Base-by-base conservation (phyloP, 768 basidiomycete species). In the Russula emetica region DNA sequence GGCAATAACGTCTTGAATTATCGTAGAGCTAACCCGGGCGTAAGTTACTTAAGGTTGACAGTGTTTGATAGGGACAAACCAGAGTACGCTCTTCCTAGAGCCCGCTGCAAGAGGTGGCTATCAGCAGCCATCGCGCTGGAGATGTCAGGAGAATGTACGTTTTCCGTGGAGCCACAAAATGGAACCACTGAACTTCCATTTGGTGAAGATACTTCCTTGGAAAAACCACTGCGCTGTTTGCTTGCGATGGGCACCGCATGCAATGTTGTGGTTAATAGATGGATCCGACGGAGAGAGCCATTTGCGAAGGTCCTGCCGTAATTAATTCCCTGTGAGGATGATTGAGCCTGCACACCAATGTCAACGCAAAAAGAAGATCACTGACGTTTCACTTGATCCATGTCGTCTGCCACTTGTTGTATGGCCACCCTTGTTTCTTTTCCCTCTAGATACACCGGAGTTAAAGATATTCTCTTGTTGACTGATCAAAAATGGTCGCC, bases 241-340 rank as follows among this genome's bases (percentile, higher is more conserved):
- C 55, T 44, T 28, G 24, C n/a, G 40, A 5, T 26, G 40, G 8
- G 26, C 24, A 30, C 5, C 8, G 5, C 16, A 42, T 0, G 55
- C 55, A n/a, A 42, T n/a, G 40, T 56, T 42, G 26, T 56, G 55
- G 6, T 56, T 56, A 6, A 18, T 42, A 5, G 55, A 56, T 0
- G 40, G 40, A 30, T 56, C 55, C 10, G 55, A 11, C 5, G 55
- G 40, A 8, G 55, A 56, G 26, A 56, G 55, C 55, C 55, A 56
- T n/a, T 5, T 40, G 5, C 24, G 38, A 42, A 56, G 26, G 18
- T 56, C 26, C 20, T 32, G 26, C 32, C 28, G 51, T 32, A 32
- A 32, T 52, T 52, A 30, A 5, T 40, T 55, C 14, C 36, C 54
- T 55, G 54, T 14, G 3, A 26, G 38, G 7, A 40, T 18, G 18